Base-by-base conservation (phyloP, 2,329 filamentous ascomycete species). In the Cordyceps tenuipes region DNA sequence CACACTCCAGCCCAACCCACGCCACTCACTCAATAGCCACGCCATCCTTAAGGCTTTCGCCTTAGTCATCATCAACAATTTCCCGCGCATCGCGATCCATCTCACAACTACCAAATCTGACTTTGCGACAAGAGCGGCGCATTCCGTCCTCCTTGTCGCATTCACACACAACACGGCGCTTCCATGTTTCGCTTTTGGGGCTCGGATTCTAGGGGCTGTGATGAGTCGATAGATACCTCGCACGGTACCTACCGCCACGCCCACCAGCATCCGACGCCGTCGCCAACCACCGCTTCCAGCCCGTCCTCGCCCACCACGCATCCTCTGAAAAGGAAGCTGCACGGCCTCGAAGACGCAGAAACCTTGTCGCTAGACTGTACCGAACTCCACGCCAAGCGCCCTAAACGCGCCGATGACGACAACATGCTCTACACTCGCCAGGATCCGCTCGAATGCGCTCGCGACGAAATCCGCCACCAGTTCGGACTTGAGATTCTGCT, bases 401-500 rank as follows among this genome's bases (percentile, higher is more conserved):
- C 68, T 56, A 79, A 74, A 68, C 65, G 55, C 54, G 57, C 48
- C 43, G 19, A 41, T 10, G 55, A 56, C 34, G 43, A 54, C 34
- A 51, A 39, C 51, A 46, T 62, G 46, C 44, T 59, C 31, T 59
- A 52, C 23, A 44, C 51, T 6, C 29, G 55, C 12, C 60, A 62
- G 29, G 55, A 58, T 26, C 61, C 58, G 54, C 48, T 82, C 66
- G 76, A 86, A 43, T 77, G 76, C 61, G 81, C 88, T 64, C 84
- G 84, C 69, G 86, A 92, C 66, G 82, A 82, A 41, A 88, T 97
- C 70, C 87, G 91, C 70, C 86, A 91, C 63, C 89, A 97, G 74
- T 88, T 97, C 72, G 90, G 91, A 68, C 83, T 94, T 65, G 92
- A 97, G 76, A 92, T 97, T 57, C 77, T 97, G 64, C 77, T 95